Evolutionary conservation across 768 basidiomycete genomes (phyloP), one percentile per base, ranked within the genome.

Genomic region (Termitomyces sp.): DNA sequence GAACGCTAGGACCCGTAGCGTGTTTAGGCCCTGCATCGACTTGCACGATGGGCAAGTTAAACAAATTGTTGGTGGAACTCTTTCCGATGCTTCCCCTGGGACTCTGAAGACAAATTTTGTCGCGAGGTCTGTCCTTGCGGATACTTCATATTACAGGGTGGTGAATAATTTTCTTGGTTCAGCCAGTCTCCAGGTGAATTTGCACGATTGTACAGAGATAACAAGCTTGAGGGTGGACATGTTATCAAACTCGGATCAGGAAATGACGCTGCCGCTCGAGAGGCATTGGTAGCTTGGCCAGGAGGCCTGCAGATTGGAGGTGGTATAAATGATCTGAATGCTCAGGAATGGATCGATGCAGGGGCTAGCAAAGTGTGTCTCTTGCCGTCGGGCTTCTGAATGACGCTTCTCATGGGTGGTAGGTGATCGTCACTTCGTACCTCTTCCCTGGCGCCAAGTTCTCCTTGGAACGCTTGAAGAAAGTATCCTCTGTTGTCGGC

Each of bases 381-480:
- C 27, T 20, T 27, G 42, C 5, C 32, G 35, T 44, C 11, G n/a
- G 32, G 45, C 23, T 35, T 29, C 11, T 44, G 42, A 33, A 31
- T 13, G 27, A 52, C 54, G 31, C 52, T 51, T 43, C 50, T 54
- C n/a, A 56, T 38, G 40, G 13, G 29, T 33, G 44, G 5, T 62
- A 98, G 95, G 85, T 98, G 60, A 98, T 99, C 50, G 90, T 99
- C n/a, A 99, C 97, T 3, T 97, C 95, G 12, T 92, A 86, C 70
- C 84, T 99, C 40, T 99, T 99, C 59, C 95, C 97, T 0, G 68
- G 72, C n/a, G 87, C 76, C 3, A 84, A 78, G 58, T 96, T 98
- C 73, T 88, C 87, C 16, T 67, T 87, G 57, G 82, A 88, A 41
- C 75, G 91, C 46, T 73, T 99, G 27, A 71, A 82, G 61, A 69